These are phyloP conservation scores for Globisporangium spiculum DNA, from an alignment of 352 stramenopile genomes.

Conservation along the genomic window DNA sequence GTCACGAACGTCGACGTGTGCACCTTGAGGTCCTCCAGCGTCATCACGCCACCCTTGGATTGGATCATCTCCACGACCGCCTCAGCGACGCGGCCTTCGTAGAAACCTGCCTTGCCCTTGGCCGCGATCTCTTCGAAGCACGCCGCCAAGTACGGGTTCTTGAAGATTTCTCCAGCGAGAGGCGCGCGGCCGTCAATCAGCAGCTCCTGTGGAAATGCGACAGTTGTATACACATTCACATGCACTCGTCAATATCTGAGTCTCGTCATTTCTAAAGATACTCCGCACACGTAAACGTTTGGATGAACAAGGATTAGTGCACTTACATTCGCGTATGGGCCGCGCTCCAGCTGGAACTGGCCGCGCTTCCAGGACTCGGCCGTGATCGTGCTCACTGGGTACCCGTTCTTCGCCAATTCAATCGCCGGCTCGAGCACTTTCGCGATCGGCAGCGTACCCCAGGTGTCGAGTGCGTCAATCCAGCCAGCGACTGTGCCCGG, in stretches of 20 bases:
- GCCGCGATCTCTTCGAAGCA: conserved; percentile 86
- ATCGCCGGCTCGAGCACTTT: conserved; percentile 90
- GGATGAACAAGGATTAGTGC: background rate
- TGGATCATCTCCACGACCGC: conserved; percentile 85
- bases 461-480: conserved; percentile 87
- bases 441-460: conserved; percentile 78
- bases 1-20: conserved; percentile 90
- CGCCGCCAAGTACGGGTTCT: conserved; percentile 81
- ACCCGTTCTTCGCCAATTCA: conserved; percentile 89
- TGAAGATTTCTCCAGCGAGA: conserved; percentile 75
- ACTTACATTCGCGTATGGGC: conserved; percentile 34
- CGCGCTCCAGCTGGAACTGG: conserved; percentile 64
- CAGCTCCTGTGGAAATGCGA: conserved; percentile 30
- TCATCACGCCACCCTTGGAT: conserved; percentile 64
- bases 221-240: background rate
- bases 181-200: conserved; percentile 52
- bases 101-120: conserved; percentile 88
- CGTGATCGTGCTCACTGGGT: conserved; percentile 90
- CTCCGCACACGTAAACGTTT: background rate
- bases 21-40: conserved; percentile 79
- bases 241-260: background rate
- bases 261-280: background rate
- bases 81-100: conserved; percentile 79
- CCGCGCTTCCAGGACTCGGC: conserved; percentile 78
- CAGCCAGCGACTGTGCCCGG: conserved; percentile 92